Conservation (phyloP, 139 green algal genomes). For the Chlamydomonas sp. region DNA sequence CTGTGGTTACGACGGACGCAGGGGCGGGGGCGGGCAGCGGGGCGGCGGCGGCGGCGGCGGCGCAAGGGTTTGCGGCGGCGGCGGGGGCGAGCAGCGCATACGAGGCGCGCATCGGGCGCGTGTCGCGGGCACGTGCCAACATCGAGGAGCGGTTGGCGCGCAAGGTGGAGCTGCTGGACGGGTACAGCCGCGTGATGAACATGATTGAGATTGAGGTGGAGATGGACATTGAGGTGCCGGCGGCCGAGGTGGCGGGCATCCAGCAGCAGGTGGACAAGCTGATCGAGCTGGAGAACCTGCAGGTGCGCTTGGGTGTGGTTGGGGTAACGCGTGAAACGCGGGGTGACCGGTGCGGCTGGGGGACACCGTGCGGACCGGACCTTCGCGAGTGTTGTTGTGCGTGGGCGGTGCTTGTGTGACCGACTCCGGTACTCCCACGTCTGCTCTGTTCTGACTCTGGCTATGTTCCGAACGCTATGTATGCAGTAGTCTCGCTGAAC, state of each 20-base stretch:
- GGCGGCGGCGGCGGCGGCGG: not conserved
- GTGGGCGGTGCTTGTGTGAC: too few relatives aligned
- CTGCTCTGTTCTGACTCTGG: too few relatives aligned
- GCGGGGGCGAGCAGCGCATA: slow-evolving; percentile 48
- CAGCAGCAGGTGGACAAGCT: slow-evolving; percentile 79
- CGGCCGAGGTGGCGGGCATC: slow-evolving; percentile 78
- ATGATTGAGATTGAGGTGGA: slow-evolving; percentile 96
- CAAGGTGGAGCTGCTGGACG: slow-evolving; percentile 80
- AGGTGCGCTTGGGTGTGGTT: too few relatives aligned
- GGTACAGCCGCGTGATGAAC: slow-evolving; percentile 78
- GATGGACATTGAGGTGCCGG: slow-evolving; percentile 83
- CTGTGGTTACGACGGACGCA: not conserved
- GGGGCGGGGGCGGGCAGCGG: not conserved
- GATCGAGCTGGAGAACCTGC: slow-evolving; percentile 82
- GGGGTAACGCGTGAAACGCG: too few relatives aligned
- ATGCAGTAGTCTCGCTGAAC: too few relatives aligned
- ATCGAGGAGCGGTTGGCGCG: slow-evolving; percentile 78
- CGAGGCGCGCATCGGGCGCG: slow-evolving; percentile 72
- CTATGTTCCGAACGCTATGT: too few relatives aligned
- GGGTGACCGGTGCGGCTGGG: too few relatives aligned
- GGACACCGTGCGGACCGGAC: too few relatives aligned
- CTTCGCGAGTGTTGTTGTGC: too few relatives aligned
- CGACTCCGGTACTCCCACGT: too few relatives aligned
- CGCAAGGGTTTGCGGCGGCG: not conserved
- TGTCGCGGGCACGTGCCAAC: slow-evolving; percentile 61